Evolutionary conservation across 1,284 basidiomycete genomes (phyloP).

Genomic region (Cerioporus squamosus): DNA sequence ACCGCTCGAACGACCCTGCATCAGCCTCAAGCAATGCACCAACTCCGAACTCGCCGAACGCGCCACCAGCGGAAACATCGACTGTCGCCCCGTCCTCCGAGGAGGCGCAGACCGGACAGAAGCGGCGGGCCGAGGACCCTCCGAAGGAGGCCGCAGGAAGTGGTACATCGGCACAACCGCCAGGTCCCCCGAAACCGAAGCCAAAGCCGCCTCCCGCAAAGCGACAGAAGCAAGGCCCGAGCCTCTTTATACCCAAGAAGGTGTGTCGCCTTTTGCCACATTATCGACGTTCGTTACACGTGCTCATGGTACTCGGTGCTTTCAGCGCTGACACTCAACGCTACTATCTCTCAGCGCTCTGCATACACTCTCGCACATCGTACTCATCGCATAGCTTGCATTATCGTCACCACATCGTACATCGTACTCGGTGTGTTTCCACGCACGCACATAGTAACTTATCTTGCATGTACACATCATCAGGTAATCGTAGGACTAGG

Average conservation of each 20-base stretch:
- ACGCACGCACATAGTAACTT: constrained; percentile 3
- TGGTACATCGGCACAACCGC: background rate
- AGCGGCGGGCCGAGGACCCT: constrained; percentile 26
- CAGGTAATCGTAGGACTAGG: background rate
- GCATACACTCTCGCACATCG: background rate
- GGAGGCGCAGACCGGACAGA: constrained; percentile 22
- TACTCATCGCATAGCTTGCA: too few relatives aligned
- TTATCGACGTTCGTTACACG: background rate
- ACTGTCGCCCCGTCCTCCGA: constrained; percentile 3
- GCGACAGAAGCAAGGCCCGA: constrained; percentile 33
- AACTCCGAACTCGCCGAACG: background rate
- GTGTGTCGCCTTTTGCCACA: constrained; percentile 1
- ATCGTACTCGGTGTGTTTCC: background rate
- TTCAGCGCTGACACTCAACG: too few relatives aligned
- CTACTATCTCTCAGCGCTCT: too few relatives aligned
- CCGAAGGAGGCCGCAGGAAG: background rate
- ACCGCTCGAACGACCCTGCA: constrained; percentile 9
- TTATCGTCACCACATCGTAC: too few relatives aligned
- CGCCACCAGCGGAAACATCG: constrained; percentile 3
- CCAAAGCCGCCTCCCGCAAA: constrained; percentile 28
- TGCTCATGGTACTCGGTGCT: too few relatives aligned
- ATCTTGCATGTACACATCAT: background rate
- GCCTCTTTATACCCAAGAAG: constrained; percentile 38
- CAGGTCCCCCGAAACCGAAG: constrained; percentile 11
- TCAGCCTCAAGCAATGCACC: background rate